A percentile compares a stretch with the other conserved stretches of the same genome.
These are phyloP conservation scores for Manihot esculenta DNA, from an alignment of 441 rosid genomes.

Conservation along the genomic window DNA sequence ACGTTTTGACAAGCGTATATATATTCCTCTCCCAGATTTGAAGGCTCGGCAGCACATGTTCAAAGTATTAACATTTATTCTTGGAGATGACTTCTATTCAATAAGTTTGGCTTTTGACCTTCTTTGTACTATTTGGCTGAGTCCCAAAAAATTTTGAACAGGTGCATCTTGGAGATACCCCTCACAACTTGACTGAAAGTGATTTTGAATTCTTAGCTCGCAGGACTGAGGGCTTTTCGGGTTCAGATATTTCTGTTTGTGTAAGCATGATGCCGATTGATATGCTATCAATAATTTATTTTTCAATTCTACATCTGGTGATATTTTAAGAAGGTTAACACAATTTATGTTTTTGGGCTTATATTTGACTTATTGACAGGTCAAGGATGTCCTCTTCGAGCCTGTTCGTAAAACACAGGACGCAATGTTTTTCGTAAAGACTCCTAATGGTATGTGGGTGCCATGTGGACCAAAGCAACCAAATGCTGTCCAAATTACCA, in stretches of 20 bases:
- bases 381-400: slow-evolving; percentile 95
- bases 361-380: slow-evolving; percentile 43
- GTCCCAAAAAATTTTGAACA: slow-evolving; percentile 29
- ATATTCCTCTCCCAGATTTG: slow-evolving; percentile 94
- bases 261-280: slow-evolving; percentile 46
- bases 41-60: slow-evolving; percentile 99
- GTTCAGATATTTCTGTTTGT: slow-evolving; percentile 97
- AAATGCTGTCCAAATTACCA: slow-evolving; percentile 77
- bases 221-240: slow-evolving; percentile 91
- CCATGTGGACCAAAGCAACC: slow-evolving; percentile 97
- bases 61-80: slow-evolving; percentile 55
- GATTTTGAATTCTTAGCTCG: slow-evolving; percentile 88
- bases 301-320: background rate
- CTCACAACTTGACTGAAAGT: slow-evolving; percentile 87
- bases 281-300: slow-evolving; percentile 5
- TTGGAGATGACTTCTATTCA: background rate
- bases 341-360: background rate
- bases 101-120: slow-evolving; percentile 1
- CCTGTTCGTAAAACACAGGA: slow-evolving; percentile 99
- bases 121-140: slow-evolving; percentile 10
- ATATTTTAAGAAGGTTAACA: background rate
- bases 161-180: slow-evolving; percentile 99
- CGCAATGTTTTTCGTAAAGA: slow-evolving; percentile 84
- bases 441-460: slow-evolving; percentile 71
- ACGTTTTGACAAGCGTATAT: slow-evolving; percentile 98